Evolutionary conservation across 768 basidiomycete species (phyloP).

Genomic region (Wakefieldia striispora): DNA sequence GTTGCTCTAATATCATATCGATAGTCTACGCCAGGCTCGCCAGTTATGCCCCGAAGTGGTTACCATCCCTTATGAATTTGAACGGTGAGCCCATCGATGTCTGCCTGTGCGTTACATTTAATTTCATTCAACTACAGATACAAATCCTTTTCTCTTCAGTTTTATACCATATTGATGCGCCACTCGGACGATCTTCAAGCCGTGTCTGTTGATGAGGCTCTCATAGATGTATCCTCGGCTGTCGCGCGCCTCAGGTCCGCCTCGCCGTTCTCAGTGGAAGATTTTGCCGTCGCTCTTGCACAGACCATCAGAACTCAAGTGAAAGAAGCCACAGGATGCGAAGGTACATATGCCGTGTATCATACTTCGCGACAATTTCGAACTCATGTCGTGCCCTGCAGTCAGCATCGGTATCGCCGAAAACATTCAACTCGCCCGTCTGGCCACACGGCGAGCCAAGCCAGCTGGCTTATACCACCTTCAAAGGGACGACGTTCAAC

Average conservation of each 20-base stretch:
- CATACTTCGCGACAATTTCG: background rate
- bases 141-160: constrained; percentile 77
- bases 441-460: constrained; percentile 90
- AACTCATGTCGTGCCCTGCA: constrained; percentile 28
- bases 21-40: constrained; percentile 75
- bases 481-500: constrained; percentile 45
- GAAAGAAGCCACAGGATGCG: constrained; percentile 76
- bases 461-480: constrained; percentile 87
- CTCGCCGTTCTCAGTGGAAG: constrained; percentile 31
- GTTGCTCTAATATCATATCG: constrained; percentile 1
- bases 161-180: constrained; percentile 90
- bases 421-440: constrained; percentile 89
- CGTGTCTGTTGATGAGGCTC: constrained; percentile 94
- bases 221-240: constrained; percentile 79
- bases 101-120: background rate
- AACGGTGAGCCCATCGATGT: constrained; percentile 46
- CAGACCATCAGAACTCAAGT: constrained; percentile 79
- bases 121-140: constrained; percentile 50
- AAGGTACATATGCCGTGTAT: constrained; percentile 47
- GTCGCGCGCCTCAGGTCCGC: constrained; percentile 39
- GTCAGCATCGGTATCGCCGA: constrained; percentile 91
- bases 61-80: constrained; percentile 94
- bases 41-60: constrained; percentile 68
- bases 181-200: constrained; percentile 92
- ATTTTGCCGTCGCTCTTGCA: constrained; percentile 76